These are phyloP conservation scores for Globisporangium paroecandrum DNA, from an alignment of 352 stramenopile genomes.

Conservation along the genomic window DNA sequence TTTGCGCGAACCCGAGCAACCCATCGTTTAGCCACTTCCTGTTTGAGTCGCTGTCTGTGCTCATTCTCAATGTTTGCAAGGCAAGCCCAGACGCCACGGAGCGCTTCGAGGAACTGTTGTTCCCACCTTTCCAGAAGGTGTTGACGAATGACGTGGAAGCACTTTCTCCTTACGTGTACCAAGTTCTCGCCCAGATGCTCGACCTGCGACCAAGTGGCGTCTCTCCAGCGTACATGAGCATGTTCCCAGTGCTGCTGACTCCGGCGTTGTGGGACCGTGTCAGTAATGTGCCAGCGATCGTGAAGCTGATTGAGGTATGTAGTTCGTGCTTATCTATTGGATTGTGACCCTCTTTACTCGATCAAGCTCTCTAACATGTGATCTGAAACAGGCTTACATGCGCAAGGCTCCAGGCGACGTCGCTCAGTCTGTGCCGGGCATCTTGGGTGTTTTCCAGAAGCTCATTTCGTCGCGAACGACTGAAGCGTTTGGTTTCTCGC, in stretches of 20 bases:
- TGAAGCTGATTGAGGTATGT: slow-evolving; percentile 91
- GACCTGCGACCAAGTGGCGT: slow-evolving; percentile 89
- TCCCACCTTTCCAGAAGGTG: slow-evolving; percentile 96
- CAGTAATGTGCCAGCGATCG: slow-evolving; percentile 96
- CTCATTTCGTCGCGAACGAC: slow-evolving; percentile 93
- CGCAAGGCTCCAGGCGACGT: slow-evolving; percentile 90
- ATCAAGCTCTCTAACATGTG: not conserved
- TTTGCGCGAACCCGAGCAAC: slow-evolving; percentile 98
- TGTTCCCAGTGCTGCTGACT: slow-evolving; percentile 94
- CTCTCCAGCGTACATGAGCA: slow-evolving; percentile 91
- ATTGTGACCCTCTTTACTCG: not conserved
- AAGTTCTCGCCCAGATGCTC: slow-evolving; percentile 98
- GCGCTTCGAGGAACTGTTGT: slow-evolving; percentile 95
- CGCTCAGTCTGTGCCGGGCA: slow-evolving; percentile 66
- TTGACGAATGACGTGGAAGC: slow-evolving; percentile 95
- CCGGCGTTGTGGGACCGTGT: slow-evolving; percentile 94
- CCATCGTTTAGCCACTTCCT: slow-evolving; percentile 99
- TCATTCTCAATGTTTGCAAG: slow-evolving; percentile 93
- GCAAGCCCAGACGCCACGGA: slow-evolving; percentile 69
- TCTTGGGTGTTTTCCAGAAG: slow-evolving; percentile 99
- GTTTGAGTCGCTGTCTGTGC: slow-evolving; percentile 97
- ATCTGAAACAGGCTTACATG: slow-evolving; percentile 88
- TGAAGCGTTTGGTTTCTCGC: slow-evolving; percentile 91
- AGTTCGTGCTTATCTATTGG: not conserved
- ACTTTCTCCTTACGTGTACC: slow-evolving; percentile 97